Percentiles rank a stretch among this genome's conserved stretches.
These are phyloP conservation scores for Colletotrichum acutatum DNA, from an alignment of 2,329 filamentous ascomycete genomes.

Conservation along the genomic window DNA sequence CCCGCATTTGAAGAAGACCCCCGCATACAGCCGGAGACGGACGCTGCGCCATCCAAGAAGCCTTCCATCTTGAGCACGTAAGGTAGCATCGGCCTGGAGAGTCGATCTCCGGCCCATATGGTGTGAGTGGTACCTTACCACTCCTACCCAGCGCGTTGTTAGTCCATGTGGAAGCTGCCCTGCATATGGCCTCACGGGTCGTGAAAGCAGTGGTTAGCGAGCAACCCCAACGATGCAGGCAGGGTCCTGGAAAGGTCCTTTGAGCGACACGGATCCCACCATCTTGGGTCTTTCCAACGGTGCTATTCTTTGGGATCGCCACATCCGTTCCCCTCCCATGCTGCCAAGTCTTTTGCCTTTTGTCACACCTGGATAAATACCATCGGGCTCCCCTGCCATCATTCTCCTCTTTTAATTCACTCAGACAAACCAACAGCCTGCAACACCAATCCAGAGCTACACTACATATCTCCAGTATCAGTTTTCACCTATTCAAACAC, in stretches of 20 bases:
- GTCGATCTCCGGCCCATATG: not conserved
- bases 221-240: not conserved
- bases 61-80: constrained; percentile 2
- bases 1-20: constrained; percentile 10
- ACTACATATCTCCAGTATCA: not conserved
- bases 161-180: not conserved
- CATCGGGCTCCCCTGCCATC: not conserved
- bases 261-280: constrained; percentile 21
- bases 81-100: not conserved
- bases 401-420: not conserved
- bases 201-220: constrained; percentile 6
- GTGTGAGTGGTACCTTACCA: not conserved
- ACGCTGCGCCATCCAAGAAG: constrained; percentile 5
- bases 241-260: constrained; percentile 9
- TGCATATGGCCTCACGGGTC: not conserved
- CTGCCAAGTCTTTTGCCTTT: not conserved
- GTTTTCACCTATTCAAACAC: not conserved
- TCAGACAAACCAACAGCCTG: not conserved
- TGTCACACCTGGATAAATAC: constrained; percentile 21
- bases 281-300: constrained; percentile 20
- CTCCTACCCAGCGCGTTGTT: not conserved
- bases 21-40: not conserved
- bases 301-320: constrained; percentile 23
- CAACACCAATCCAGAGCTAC: not conserved
- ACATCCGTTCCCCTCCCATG: constrained; percentile 13